Conservation (phyloP, 352 stramenopile species). For the Phytopythium oedochilum region DNA sequence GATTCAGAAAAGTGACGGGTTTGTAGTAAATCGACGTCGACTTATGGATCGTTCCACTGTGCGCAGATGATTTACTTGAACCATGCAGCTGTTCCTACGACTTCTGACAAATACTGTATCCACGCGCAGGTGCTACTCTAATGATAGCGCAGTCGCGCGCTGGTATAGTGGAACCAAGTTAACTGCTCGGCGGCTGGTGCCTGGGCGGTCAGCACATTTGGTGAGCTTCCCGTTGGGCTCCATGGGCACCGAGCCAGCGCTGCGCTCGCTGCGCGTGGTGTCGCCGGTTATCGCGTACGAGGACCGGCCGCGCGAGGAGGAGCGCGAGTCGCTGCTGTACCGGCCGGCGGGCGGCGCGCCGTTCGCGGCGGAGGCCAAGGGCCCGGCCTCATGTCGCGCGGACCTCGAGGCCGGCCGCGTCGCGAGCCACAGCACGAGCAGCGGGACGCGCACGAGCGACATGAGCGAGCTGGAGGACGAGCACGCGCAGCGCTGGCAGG, state of each 20-base stretch:
- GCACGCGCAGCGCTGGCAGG: conserved; percentile 12
- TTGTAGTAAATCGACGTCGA: background rate
- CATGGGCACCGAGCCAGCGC: conserved; percentile 8
- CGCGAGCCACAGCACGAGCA: background rate
- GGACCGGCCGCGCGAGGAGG: conserved; percentile 12
- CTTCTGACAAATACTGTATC: too few relatives aligned
- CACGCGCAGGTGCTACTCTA: too few relatives aligned
- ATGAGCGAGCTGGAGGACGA: background rate
- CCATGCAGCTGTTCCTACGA: too few relatives aligned
- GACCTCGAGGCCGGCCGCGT: conserved; percentile 11
- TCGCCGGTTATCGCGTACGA: conserved; percentile 12
- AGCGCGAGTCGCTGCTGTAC: conserved; percentile 24
- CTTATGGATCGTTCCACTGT: too few relatives aligned
- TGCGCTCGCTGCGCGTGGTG: conserved; percentile 16
- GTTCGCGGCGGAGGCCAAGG: conserved; percentile 2
- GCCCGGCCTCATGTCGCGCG: background rate
- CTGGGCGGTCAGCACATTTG: too few relatives aligned
- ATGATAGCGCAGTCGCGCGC: too few relatives aligned
- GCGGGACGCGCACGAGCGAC: background rate
- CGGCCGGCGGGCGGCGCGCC: conserved; percentile 6
- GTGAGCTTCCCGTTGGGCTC: too few relatives aligned
- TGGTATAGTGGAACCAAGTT: too few relatives aligned
- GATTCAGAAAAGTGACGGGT: background rate
- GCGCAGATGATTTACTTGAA: too few relatives aligned
- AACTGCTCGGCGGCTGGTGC: too few relatives aligned